Evolutionary conservation across 768 basidiomycete genomes (phyloP).

Genomic region (Fistulinella prunicolor): DNA sequence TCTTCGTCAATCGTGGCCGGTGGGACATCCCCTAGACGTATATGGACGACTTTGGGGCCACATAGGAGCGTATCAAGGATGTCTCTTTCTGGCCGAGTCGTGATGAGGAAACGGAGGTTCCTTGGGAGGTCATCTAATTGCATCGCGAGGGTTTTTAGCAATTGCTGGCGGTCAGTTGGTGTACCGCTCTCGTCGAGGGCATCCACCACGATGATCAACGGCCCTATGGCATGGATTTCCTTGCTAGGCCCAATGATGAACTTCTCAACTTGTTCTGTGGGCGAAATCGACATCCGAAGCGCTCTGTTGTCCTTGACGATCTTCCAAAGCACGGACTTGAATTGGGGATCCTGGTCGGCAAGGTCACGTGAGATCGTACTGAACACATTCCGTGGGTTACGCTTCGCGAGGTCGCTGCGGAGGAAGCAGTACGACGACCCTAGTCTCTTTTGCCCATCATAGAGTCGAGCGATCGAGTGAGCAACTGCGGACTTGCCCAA

Average conservation of each 20-base stretch:
- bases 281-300: neutral
- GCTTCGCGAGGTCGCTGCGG: too few relatives aligned
- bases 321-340: constrained; percentile 3
- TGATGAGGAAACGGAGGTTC: constrained; percentile 15
- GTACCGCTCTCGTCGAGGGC: constrained; percentile 23
- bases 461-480: too few relatives aligned
- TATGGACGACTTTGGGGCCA: neutral
- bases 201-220: constrained; percentile 31
- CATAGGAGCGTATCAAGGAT: neutral
- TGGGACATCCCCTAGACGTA: neutral
- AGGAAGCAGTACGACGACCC: too few relatives aligned
- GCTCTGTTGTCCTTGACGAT: constrained; percentile 3
- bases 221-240: too few relatives aligned
- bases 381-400: too few relatives aligned
- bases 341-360: too few relatives aligned
- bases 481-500: too few relatives aligned
- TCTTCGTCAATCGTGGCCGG: neutral
- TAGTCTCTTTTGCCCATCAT: too few relatives aligned
- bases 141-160: constrained; percentile 12
- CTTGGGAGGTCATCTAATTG: constrained; percentile 2
- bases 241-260: constrained; percentile 20
- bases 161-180: neutral
- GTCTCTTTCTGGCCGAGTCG: constrained; percentile 14
- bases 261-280: constrained; percentile 15
- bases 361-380: too few relatives aligned